phyloP scores from a whole-genome alignment of 2,329 filamentous ascomycete species.

The Nemania bipapillata region DNA sequence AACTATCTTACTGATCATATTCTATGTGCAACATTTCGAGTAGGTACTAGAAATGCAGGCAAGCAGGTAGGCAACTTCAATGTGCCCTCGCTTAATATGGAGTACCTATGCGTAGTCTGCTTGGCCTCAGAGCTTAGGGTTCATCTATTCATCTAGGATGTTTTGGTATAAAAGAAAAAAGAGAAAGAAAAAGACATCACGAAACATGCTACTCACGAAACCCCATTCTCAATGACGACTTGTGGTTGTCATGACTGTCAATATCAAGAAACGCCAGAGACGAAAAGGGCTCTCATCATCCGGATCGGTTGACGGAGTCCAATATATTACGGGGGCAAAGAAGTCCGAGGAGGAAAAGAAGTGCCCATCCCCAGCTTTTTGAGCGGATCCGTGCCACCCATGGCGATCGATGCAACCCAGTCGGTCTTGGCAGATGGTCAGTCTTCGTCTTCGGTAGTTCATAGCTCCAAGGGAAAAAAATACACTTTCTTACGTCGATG shows the following conservation, averaged over 20 bases:
- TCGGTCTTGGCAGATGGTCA: slow-evolving; percentile 37
- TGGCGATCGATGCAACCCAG: slow-evolving; percentile 37
- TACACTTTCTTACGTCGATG: background rate
- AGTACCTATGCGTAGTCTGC: slow-evolving; percentile 14
- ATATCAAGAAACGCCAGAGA: slow-evolving; percentile 19
- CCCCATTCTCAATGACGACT: background rate
- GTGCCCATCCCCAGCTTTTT: slow-evolving; percentile 31
- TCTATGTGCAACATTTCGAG: background rate
- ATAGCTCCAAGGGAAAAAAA: slow-evolving; percentile 8
- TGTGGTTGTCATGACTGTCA: slow-evolving; percentile 11
- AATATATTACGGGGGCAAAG: slow-evolving; percentile 35
- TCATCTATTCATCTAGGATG: too few relatives aligned
- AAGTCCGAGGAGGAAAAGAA: slow-evolving; percentile 31
- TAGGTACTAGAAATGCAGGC: background rate
- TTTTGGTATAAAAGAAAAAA: background rate
- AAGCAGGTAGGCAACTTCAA: background rate
- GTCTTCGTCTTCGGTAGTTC: slow-evolving; percentile 34
- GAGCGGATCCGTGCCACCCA: slow-evolving; percentile 39
- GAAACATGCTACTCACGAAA: slow-evolving; percentile 15
- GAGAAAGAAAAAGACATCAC: background rate
- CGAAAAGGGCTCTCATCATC: slow-evolving; percentile 26
- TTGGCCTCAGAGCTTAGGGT: slow-evolving; percentile 19
- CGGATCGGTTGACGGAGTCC: slow-evolving; percentile 37
- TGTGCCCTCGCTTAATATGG: slow-evolving; percentile 18
- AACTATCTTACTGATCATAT: slow-evolving; percentile 7